Conservation (phyloP, 179 eudicot species). For the Corrigiola litoralis region DNA sequence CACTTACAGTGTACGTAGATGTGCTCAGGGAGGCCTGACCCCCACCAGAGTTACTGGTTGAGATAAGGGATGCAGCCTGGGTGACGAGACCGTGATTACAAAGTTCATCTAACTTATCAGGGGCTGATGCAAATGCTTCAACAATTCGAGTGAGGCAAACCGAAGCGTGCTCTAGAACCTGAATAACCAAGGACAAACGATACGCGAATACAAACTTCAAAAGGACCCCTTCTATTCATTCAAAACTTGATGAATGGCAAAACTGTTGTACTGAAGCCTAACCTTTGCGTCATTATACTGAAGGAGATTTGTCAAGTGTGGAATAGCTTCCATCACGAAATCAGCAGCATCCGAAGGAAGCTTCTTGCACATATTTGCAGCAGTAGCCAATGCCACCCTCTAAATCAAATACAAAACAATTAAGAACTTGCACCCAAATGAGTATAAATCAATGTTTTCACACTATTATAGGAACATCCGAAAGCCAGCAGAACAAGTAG, state of each 20-base stretch:
- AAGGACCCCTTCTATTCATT: neutral
- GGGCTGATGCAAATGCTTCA: constrained; percentile 80
- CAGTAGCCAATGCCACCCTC: constrained; percentile 97
- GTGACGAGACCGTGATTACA: constrained; percentile 90
- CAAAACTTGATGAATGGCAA: neutral
- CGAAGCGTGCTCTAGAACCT: constrained; percentile 97
- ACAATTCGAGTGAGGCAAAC: constrained; percentile 94
- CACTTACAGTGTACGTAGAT: constrained; percentile 81
- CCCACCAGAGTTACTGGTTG: constrained; percentile 87
- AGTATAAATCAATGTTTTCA: neutral
- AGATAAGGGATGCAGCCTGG: constrained; percentile 86
- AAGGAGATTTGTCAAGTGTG: constrained; percentile 86
- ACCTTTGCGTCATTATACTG: constrained; percentile 99
- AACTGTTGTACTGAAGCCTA: constrained; percentile 7
- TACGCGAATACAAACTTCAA: neutral
- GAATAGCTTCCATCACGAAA: constrained; percentile 99
- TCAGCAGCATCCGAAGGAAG: constrained; percentile 98
- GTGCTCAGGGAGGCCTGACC: constrained; percentile 95
- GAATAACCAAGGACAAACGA: constrained; percentile 9
- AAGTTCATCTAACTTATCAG: constrained; percentile 84
- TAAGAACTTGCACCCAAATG: neutral
- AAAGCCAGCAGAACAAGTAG: neutral
- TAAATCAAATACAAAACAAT: constrained; percentile 22
- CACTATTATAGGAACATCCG: neutral
- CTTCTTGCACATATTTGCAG: constrained; percentile 99